A percentile compares a stretch with the other conserved stretches of the same genome.
These are phyloP conservation scores for Hypoxylon rickii DNA, from an alignment of 495 filamentous ascomycete species.

Conservation along the genomic window DNA sequence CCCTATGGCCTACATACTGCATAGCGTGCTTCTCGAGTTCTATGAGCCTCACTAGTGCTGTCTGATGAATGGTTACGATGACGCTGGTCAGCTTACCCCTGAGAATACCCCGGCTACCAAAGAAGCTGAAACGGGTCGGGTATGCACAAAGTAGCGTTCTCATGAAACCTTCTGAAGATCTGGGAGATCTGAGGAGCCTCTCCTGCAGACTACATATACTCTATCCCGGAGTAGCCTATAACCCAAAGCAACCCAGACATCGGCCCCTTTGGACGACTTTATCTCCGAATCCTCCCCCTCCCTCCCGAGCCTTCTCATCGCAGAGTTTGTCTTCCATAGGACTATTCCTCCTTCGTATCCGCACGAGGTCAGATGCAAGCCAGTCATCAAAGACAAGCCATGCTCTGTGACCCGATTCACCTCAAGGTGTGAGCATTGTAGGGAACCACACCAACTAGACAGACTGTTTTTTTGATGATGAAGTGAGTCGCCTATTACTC, in stretches of 20 bases:
- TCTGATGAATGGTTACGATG: slow-evolving; percentile 5
- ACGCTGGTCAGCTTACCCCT: slow-evolving; percentile 12
- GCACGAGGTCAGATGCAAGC: slow-evolving; percentile 15
- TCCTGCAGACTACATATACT: slow-evolving; percentile 14
- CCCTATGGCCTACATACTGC: slow-evolving; percentile 19
- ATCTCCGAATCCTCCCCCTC: background rate
- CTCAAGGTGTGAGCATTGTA: background rate
- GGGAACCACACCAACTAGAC: slow-evolving; percentile 3
- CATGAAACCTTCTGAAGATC: slow-evolving; percentile 2
- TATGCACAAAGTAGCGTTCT: slow-evolving; percentile 3
- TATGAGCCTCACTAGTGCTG: slow-evolving; percentile 19
- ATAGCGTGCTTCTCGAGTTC: slow-evolving; percentile 5
- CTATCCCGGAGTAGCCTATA: slow-evolving; percentile 25
- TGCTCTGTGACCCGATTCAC: slow-evolving; percentile 12
- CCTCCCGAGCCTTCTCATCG: background rate
- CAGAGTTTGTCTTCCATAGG: slow-evolving; percentile 7
- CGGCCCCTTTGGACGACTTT: slow-evolving; percentile 6
- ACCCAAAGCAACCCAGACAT: too few relatives aligned
- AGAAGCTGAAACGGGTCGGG: slow-evolving; percentile 5
- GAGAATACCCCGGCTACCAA: slow-evolving; percentile 1
- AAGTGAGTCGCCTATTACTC: slow-evolving; percentile 16
- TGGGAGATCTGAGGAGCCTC: slow-evolving; percentile 13
- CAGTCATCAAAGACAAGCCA: slow-evolving; percentile 17
- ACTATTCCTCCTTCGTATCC: slow-evolving; percentile 11
- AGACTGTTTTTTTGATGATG: slow-evolving; percentile 11